Percentiles rank a stretch among this genome's conserved stretches.
These are phyloP conservation scores for Penicillium manginii DNA, from an alignment of 495 filamentous ascomycete species.

Conservation along the genomic window DNA sequence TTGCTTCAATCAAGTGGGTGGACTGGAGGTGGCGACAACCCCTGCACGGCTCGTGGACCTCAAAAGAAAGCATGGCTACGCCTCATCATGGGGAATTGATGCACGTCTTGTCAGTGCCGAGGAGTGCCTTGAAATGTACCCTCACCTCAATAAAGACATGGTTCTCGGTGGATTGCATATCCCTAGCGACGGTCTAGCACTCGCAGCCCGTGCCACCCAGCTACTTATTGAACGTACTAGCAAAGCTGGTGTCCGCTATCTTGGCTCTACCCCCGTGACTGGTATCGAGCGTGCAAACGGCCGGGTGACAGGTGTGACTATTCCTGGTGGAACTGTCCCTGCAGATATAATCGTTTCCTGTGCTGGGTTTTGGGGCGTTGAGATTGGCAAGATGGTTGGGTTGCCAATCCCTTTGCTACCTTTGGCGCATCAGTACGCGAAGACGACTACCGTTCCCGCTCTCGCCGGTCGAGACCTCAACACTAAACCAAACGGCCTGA, in stretches of 20 bases:
- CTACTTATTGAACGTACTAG: constrained; percentile 51
- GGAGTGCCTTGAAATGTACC: constrained; percentile 48
- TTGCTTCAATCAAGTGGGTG: constrained; percentile 57
- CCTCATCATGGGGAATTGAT: constrained; percentile 52
- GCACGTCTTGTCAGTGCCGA: constrained; percentile 43
- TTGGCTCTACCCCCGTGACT: constrained; percentile 48
- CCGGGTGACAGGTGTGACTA: constrained; percentile 50
- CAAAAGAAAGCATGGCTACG: constrained; percentile 55
- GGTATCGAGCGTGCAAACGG: constrained; percentile 39
- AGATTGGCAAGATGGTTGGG: constrained; percentile 54
- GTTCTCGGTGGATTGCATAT: constrained; percentile 54
- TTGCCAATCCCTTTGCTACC: constrained; percentile 53
- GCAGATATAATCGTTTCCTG: constrained; percentile 56
- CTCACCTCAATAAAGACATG: constrained; percentile 45
- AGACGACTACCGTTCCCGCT: constrained; percentile 45
- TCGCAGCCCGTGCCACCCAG: constrained; percentile 53
- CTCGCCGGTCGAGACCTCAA: constrained; percentile 38
- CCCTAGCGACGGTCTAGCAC: constrained; percentile 53
- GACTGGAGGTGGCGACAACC: constrained; percentile 55
- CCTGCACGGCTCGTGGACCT: constrained; percentile 51
- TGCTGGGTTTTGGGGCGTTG: constrained; percentile 59
- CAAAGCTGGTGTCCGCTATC: constrained; percentile 50
- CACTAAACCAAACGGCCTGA: constrained; percentile 35
- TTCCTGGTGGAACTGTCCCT: constrained; percentile 39
- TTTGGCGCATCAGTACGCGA: constrained; percentile 56